Evolutionary conservation across 208 protist species (phyloP), one percentile per base, ranked within the genome.

Genomic region (Wallacemonas collosoma): DNA sequence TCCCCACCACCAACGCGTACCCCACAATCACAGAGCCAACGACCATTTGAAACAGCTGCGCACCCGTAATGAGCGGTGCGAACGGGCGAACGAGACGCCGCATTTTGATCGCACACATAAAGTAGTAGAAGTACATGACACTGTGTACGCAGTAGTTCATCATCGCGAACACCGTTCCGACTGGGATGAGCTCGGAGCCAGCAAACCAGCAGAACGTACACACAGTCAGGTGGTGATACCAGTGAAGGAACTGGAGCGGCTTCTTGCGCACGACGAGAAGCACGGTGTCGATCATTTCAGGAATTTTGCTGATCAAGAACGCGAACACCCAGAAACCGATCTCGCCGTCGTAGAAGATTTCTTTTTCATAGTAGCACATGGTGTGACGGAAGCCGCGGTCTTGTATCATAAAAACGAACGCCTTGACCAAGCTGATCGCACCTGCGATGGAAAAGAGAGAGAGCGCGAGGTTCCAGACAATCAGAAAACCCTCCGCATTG

Each of bases 81-180:
- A 88, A 73, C 1, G 80, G 69, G 70, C 82, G 79, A 45, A 81
- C 58, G 8, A 84, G 53, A n/a, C 65, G 54, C 65, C 72, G 71
- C 54, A 70, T 26, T n/a, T 78, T 76, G 39, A 74, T 69, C 0
- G 76, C 80, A 53, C 73, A 75, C 15, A 89, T 35, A 57, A 81
- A 83, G 76, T 97, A 97, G 73, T 96, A 97, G 0, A 77, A 80
- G 73, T 97, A 97, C 91, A 96, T 96, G 76, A 95, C 73, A 2
- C 82, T 69, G 77, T 96, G 93, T 3, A 96, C 90, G n/a, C 56
- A 74, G 71, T 88, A 86, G 70, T 97, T 97, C 88, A 96, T 94
- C 12, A 77, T 71, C 15, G 82, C 78, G 63, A 93, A 97, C 72
- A 81, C 86, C n/a, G 87, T 26, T n/a, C 87, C 85, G 61, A 67